Evolutionary conservation across 2,329 filamentous ascomycete genomes (phyloP), one percentile per base, ranked within the genome.

Genomic region (Talaromyces islandicus): DNA sequence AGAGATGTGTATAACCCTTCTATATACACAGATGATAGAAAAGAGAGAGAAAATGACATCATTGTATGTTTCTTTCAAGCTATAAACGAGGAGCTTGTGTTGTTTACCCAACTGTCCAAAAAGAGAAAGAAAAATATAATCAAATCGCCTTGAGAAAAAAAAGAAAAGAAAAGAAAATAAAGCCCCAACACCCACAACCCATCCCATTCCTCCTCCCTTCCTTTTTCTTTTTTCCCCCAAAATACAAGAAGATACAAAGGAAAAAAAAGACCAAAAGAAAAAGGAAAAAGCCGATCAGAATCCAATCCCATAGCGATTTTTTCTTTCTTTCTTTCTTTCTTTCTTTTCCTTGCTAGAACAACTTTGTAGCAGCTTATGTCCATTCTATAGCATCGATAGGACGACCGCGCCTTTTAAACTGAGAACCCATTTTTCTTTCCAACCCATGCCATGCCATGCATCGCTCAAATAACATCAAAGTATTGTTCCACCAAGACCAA

Each of bases 391-490:
- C 48, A 60, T 56, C 48, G 27, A 30, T 32, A 57, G 55, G 41
- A 51, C 55, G 30, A 50, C 30, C 55, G 43, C 43, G 43, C 43
- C 43, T 46, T 51, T 30, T 14, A 50, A 58, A 61, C 56, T 52
- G 50, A 61, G 56, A 57, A 57, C 51, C 59, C 50, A 60, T 61
- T 27, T 61, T 61, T 54, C 54, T 61, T 61, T 56, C 59, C 41
- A 61, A 55, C 59, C 56, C 57, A 59, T 59, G 57, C 57, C 57
- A 60, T 60, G 59, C 59, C 59, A 61, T 61, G 59, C 59, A 61
- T 61, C 59, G 59, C 59, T 61, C 59, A 61, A 61, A 61, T 57
- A 54, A 51, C 54, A 53, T n/a, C 30, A 57, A 57, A 58, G 56
- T 51, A 57, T 57, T 57, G 55, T 57, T 48, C 56, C 48, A 43